Conservation (phyloP, 192 early-diverging fungal species). For the Backusella luteola region DNA sequence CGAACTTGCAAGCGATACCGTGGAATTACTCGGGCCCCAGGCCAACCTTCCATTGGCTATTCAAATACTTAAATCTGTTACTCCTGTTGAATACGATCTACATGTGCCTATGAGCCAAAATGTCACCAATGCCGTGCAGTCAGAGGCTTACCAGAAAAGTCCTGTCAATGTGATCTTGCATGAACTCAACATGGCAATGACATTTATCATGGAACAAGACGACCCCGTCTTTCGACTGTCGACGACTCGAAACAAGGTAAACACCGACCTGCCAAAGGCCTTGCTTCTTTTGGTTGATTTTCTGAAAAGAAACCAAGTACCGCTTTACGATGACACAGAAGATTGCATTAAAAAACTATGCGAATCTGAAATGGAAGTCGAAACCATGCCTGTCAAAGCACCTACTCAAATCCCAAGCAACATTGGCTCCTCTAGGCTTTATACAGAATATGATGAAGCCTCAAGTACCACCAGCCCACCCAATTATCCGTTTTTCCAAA, state of each 20-base stretch:
- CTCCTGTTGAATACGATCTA: conserved; percentile 55
- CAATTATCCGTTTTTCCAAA: background rate
- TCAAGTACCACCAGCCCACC: background rate
- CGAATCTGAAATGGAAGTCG: background rate
- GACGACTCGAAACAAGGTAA: background rate
- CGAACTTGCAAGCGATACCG: conserved; percentile 59
- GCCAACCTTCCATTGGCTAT: conserved; percentile 52
- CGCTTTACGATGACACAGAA: background rate
- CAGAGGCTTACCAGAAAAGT: background rate
- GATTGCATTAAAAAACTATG: background rate
- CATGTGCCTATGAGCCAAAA: conserved; percentile 39
- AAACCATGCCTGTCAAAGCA: background rate
- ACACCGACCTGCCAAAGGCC: background rate
- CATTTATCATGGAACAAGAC: background rate
- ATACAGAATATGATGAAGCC: background rate
- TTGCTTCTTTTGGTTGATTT: background rate
- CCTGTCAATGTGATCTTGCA: background rate
- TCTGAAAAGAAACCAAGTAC: background rate
- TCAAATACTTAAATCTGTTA: conserved; percentile 52
- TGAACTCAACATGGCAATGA: background rate
- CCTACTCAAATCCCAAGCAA: background rate
- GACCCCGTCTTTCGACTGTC: background rate
- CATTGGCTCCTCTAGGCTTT: background rate
- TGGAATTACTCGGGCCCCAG: conserved; percentile 59
- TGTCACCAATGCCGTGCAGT: background rate